Conservation (phyloP, 2,329 filamentous ascomycete species). For the Amauroascus verrucosus region DNA sequence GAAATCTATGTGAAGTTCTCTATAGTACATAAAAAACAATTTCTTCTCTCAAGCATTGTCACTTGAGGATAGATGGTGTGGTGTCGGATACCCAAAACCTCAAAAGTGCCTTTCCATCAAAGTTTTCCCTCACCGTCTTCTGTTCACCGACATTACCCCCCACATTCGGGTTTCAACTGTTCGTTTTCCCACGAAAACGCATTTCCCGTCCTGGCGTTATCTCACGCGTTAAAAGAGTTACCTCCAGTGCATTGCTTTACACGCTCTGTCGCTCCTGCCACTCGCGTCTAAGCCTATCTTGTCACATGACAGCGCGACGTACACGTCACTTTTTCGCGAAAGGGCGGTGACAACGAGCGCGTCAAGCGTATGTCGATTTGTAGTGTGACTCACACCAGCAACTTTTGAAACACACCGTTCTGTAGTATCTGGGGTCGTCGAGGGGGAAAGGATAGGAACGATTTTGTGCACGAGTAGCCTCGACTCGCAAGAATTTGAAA, state of each 20-base stretch:
- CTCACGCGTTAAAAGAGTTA: neutral
- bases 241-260: neutral
- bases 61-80: neutral
- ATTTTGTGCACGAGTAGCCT: neutral
- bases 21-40: neutral
- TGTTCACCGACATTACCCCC: constrained; percentile 4
- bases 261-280: neutral
- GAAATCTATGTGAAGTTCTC: neutral
- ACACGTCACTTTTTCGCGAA: neutral
- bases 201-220: neutral
- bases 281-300: neutral
- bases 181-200: neutral
- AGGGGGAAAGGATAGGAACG: neutral
- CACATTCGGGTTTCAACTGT: neutral
- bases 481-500: neutral
- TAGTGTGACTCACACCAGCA: neutral
- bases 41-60: neutral
- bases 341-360: neutral
- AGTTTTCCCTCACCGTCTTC: constrained; percentile 1
- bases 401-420: neutral
- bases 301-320: neutral
- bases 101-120: neutral
- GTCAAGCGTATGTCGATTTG: neutral
- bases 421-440: neutral
- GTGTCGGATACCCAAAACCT: neutral